A percentile compares a stretch with the other conserved stretches of the same genome.
These are phyloP conservation scores for Lasiodiplodia gonubiensis DNA, from an alignment of 2,329 filamentous ascomycete genomes.

Conservation along the genomic window DNA sequence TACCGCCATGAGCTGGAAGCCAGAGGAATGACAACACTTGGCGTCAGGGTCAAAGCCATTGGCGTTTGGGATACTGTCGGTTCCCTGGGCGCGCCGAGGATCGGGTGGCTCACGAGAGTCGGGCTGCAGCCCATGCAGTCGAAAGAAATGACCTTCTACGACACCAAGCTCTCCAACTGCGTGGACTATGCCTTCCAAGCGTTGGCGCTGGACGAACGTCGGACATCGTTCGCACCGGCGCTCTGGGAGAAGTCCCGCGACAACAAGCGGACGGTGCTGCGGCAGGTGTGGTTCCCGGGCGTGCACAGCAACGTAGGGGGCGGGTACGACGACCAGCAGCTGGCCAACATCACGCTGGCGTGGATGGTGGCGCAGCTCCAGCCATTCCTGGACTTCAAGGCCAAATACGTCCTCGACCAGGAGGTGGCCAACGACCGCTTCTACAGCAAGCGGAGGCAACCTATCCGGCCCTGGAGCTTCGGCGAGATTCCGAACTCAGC, in stretches of 20 bases:
- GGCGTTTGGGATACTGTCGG: slow-evolving; percentile 62
- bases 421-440: slow-evolving; percentile 16
- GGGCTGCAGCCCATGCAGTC: slow-evolving; percentile 44
- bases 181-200: slow-evolving; percentile 66
- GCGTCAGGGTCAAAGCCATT: slow-evolving; percentile 55
- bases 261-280: slow-evolving; percentile 40
- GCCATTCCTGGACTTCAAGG: slow-evolving; percentile 55
- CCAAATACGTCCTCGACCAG: slow-evolving; percentile 55
- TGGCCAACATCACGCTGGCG: slow-evolving; percentile 59
- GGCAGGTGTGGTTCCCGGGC: slow-evolving; percentile 56
- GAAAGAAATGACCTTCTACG: slow-evolving; percentile 53
- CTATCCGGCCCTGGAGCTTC: slow-evolving; percentile 54
- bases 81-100: slow-evolving; percentile 52
- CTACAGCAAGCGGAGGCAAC: slow-evolving; percentile 36
- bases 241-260: slow-evolving; percentile 58
- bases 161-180: slow-evolving; percentile 51
- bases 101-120: slow-evolving; percentile 47
- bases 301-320: slow-evolving; percentile 57
- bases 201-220: slow-evolving; percentile 64
- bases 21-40: slow-evolving; percentile 44
- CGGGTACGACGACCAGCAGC: slow-evolving; percentile 55
- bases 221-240: slow-evolving; percentile 61
- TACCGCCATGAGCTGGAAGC: slow-evolving; percentile 47
- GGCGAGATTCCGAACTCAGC: slow-evolving; percentile 52
- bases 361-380: slow-evolving; percentile 63